phyloP scores from a whole-genome alignment of 495 filamentous ascomycete genomes.

The Platismatia glauca region DNA sequence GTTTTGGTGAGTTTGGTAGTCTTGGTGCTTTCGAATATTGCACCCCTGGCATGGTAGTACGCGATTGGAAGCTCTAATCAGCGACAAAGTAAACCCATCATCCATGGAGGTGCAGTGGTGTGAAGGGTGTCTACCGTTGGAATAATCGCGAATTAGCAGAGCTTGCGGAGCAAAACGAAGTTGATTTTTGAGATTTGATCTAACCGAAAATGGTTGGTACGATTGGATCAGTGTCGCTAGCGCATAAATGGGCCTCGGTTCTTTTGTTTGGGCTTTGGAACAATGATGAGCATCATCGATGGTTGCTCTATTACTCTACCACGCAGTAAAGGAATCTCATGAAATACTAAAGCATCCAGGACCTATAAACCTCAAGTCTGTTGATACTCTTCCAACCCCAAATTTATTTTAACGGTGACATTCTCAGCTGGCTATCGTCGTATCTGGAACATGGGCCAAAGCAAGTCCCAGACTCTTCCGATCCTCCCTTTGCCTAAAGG shows the following conservation, averaged over 20 bases:
- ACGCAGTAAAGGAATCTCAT: neutral
- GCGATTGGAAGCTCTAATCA: neutral
- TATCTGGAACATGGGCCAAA: constrained; percentile 25
- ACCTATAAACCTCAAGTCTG: neutral
- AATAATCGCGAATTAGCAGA: neutral
- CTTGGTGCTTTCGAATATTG: neutral
- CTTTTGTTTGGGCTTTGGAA: neutral
- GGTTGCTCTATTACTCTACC: neutral
- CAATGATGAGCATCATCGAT: neutral
- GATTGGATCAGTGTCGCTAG: neutral
- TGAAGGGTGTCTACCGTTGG: neutral
- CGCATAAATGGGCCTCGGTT: constrained; percentile 1
- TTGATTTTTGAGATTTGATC: no score
- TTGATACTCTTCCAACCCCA: neutral
- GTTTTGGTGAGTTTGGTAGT: neutral
- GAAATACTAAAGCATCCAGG: neutral
- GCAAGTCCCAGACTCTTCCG: constrained; percentile 49
- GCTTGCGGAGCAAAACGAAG: neutral
- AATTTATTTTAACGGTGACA: neutral
- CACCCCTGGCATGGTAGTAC: neutral
- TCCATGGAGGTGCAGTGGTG: neutral
- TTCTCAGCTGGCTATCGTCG: neutral
- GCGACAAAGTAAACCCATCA: neutral
- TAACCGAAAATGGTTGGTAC: neutral
- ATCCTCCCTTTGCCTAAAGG: constrained; percentile 67